These are phyloP conservation scores for Acrocalymma vagum DNA, from an alignment of 2,329 filamentous ascomycete species.

Conservation along the genomic window DNA sequence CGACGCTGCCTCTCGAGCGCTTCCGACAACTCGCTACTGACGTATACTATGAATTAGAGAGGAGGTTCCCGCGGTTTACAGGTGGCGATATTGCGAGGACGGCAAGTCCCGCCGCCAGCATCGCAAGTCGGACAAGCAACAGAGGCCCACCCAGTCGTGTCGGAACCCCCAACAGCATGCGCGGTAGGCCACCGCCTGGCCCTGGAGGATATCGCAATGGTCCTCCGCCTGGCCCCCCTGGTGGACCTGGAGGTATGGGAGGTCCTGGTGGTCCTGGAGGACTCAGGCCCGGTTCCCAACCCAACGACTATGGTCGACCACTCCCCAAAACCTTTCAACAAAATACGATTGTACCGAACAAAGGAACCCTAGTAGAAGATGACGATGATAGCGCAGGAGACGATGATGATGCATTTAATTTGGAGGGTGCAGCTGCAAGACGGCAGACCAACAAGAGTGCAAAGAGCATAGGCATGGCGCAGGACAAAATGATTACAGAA, in stretches of 20 bases:
- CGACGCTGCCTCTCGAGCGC: conserved; percentile 83
- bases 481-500: conserved; percentile 68
- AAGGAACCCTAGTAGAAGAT: conserved; percentile 96
- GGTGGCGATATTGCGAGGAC: conserved; percentile 71
- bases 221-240: conserved; percentile 56
- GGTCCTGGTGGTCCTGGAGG: conserved; percentile 53
- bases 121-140: conserved; percentile 62
- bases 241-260: conserved; percentile 29
- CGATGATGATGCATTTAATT: conserved; percentile 68
- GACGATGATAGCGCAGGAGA: conserved; percentile 66
- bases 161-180: conserved; percentile 66
- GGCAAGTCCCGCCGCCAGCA: conserved; percentile 70
- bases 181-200: conserved; percentile 46
- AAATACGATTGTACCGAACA: conserved; percentile 97
- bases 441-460: conserved; percentile 56
- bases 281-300: conserved; percentile 31
- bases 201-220: conserved; percentile 34
- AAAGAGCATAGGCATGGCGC: conserved; percentile 42
- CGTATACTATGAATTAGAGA: conserved; percentile 93
- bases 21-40: conserved; percentile 95
- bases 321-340: conserved; percentile 90
- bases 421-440: conserved; percentile 57
- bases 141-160: conserved; percentile 65
- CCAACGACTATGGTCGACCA: conserved; percentile 75
- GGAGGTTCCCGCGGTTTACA: conserved; percentile 84